A percentile compares a stretch with the other conserved stretches of the same genome.
These are phyloP conservation scores for Parascedosporium putredinis DNA, from an alignment of 2,329 filamentous ascomycete species.

Conservation along the genomic window DNA sequence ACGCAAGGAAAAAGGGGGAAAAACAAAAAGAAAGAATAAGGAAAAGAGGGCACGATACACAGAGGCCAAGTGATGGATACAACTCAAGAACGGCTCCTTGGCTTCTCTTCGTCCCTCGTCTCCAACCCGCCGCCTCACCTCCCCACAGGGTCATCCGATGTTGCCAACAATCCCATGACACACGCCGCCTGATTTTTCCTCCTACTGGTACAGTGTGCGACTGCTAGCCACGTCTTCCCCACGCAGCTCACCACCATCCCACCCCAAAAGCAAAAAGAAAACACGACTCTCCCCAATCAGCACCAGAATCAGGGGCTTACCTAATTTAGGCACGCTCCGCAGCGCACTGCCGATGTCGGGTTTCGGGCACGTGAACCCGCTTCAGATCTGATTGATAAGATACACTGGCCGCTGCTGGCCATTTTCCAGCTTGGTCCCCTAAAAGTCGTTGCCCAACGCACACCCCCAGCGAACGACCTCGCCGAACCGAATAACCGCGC, in stretches of 20 bases:
- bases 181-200: not conserved
- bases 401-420: not conserved
- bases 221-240: too few relatives aligned
- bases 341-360: conserved; percentile 1
- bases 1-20: too few relatives aligned
- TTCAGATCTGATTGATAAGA: conserved; percentile 6
- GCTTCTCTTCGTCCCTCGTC: too few relatives aligned
- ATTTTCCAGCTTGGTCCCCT: not conserved
- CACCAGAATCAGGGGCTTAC: not conserved
- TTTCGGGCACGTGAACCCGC: not conserved
- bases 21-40: too few relatives aligned
- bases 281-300: not conserved
- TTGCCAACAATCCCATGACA: not conserved
- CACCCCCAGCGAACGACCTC: too few relatives aligned
- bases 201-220: too few relatives aligned
- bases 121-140: not conserved
- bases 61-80: too few relatives aligned
- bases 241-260: too few relatives aligned
- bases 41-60: too few relatives aligned
- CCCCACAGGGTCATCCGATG: not conserved
- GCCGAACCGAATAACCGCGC: not conserved
- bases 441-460: too few relatives aligned
- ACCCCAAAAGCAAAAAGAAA: not conserved
- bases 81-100: too few relatives aligned
- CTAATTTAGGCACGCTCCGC: not conserved